Evolutionary conservation across 2,329 filamentous ascomycete species (phyloP), one percentile per base, ranked within the genome.

Genomic region (Colletotrichum endophyticum): DNA sequence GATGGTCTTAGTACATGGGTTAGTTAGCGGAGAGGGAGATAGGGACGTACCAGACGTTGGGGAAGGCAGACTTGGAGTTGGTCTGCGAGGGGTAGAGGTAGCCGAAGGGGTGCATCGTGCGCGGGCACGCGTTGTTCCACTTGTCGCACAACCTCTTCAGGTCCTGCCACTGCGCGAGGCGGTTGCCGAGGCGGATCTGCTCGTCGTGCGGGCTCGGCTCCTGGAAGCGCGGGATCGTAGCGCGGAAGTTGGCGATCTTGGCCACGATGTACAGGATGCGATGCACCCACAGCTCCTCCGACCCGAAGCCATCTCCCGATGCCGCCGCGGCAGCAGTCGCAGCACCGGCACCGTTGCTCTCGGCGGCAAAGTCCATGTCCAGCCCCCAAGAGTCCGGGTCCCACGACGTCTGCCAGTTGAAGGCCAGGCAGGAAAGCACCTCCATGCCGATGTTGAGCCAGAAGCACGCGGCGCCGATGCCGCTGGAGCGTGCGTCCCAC

Each of bases 361-460:
- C 71, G 66, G 76, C 66, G 16, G 80, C 76, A 62, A 97, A 94
- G 79, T 94, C 91, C 89, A 97, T 92, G 80, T 98, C 93, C 22
- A 98, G 88, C 2, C 94, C 95, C 96, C 96, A 98, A 13, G 95
- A 92, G 80, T 98, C 95, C 1, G 96, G 96, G 70, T 98, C 93
- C 95, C 96, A 98, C 1, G 95, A 93, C 15, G 95, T 92, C 79
- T 93, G 91, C 94, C 95, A 98, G 82, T 96, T 96, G 84, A 95
- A 95, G 79, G 95, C 94, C 19, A 98, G 88, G 83, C 96, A 98
- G 78, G 92, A 95, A 32, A 98, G 88, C n/a, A 98, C 88, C 83
- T 99, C 96, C 90, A 98, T 94, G 19, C 94, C 94, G 19, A 98
- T 93, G 80, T 98, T 98, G 49, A 98, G 88, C 96, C 96, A 98